These are phyloP conservation scores for Jaminaea rosea DNA, from an alignment of 1,284 basidiomycete species.

Conservation along the genomic window DNA sequence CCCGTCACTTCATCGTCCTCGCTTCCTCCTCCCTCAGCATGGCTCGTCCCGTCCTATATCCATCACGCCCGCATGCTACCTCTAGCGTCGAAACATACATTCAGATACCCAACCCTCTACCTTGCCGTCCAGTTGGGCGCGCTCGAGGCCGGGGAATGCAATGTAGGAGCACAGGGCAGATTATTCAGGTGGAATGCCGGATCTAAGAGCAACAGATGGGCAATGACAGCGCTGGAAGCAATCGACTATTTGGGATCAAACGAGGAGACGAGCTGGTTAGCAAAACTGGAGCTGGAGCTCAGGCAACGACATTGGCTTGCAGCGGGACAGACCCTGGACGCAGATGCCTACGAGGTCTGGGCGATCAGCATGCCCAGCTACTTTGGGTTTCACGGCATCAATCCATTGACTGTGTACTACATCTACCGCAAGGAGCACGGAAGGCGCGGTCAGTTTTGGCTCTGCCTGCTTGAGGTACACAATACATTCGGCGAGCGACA, in stretches of 20 bases:
- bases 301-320: slow-evolving; percentile 12
- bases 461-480: slow-evolving; percentile 64
- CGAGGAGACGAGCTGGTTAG: slow-evolving; percentile 1
- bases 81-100: slow-evolving; percentile 53
- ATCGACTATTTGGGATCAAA: background rate
- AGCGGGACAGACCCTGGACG: slow-evolving; percentile 5
- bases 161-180: slow-evolving; percentile 32
- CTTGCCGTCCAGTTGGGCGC: slow-evolving; percentile 57
- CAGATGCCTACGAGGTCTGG: slow-evolving; percentile 23
- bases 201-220: background rate
- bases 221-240: background rate
- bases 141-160: slow-evolving; percentile 54
- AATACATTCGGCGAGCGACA: slow-evolving; percentile 70
- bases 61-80: slow-evolving; percentile 59
- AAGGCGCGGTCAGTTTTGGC: slow-evolving; percentile 40
- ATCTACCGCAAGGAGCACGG: slow-evolving; percentile 51
- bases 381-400: slow-evolving; percentile 63
- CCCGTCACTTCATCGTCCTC: background rate
- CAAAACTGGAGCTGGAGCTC: slow-evolving; percentile 32
- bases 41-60: slow-evolving; percentile 17
- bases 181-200: background rate
- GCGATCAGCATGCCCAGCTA: slow-evolving; percentile 61
- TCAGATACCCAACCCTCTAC: slow-evolving; percentile 60
- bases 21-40: slow-evolving; percentile 6
- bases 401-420: slow-evolving; percentile 66